Percentiles rank a stretch among this genome's conserved stretches.
phyloP scores from a whole-genome alignment of 164 flowering plant species.

The Cinnamomum chago region DNA sequence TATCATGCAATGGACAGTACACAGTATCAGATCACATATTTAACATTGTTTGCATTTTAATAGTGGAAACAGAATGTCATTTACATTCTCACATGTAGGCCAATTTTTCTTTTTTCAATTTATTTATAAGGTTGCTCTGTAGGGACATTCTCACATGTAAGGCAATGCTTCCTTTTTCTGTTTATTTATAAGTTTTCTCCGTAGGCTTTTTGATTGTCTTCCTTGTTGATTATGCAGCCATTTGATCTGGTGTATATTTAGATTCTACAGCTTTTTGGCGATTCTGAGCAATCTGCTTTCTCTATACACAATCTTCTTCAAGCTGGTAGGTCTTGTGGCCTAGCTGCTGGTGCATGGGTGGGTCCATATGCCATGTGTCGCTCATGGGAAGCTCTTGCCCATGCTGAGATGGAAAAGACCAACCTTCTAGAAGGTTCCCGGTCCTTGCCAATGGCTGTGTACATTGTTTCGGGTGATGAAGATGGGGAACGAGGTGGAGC shows the following conservation, averaged over 20 bases:
- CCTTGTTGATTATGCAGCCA: conserved; percentile 48
- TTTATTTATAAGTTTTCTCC: background rate
- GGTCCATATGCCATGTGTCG: conserved; percentile 99
- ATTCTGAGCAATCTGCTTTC: conserved; percentile 62
- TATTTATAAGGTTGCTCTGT: background rate
- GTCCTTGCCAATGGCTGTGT: conserved; percentile 67
- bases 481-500: conserved; percentile 99
- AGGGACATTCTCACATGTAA: background rate
- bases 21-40: background rate
- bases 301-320: conserved; percentile 90
- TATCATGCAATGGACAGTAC: background rate
- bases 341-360: conserved; percentile 95
- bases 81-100: conserved; percentile 3
- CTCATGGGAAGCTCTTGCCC: conserved; percentile 79
- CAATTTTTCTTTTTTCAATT: conserved; percentile 6
- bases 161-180: conserved; percentile 7
- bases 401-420: conserved; percentile 31
- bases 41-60: background rate
- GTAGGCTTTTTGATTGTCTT: conserved; percentile 15
- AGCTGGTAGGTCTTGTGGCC: conserved; percentile 76
- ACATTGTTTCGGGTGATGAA: conserved; percentile 97
- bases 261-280: conserved; percentile 78
- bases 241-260: conserved; percentile 54
- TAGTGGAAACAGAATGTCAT: background rate
- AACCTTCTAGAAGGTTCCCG: conserved; percentile 18